phyloP scores from a whole-genome alignment of 306 rosid genomes.

The Ammopiptanthus mongolicus region DNA sequence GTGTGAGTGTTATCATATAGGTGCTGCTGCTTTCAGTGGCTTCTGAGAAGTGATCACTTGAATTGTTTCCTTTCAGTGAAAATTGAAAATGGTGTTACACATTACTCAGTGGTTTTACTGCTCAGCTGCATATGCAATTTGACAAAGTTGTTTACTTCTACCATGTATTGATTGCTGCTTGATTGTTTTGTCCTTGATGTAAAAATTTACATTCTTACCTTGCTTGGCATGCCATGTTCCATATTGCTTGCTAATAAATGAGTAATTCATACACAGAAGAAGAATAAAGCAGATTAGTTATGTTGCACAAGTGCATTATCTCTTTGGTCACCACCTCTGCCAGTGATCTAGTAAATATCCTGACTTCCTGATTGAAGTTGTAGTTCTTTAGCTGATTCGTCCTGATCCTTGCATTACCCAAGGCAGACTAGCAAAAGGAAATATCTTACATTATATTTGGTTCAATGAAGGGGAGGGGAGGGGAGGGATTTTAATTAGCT shows the following conservation, averaged over 20 bases:
- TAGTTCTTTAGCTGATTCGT: slow-evolving; percentile 2
- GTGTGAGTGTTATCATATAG: neutral
- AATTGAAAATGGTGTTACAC: neutral
- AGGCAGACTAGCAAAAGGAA: neutral
- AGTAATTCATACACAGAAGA: neutral
- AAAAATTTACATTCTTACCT: neutral
- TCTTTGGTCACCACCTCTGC: neutral
- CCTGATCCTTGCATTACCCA: neutral
- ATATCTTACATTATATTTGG: neutral
- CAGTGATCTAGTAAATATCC: neutral
- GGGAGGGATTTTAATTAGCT: neutral
- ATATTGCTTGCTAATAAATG: too few species aligned
- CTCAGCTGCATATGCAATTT: neutral
- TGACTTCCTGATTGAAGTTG: neutral
- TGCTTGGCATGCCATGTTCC: too few species aligned
- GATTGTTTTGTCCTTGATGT: neutral
- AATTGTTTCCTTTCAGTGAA: neutral
- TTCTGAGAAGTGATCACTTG: neutral
- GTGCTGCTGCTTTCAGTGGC: neutral
- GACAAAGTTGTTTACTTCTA: neutral
- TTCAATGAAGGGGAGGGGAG: too few species aligned
- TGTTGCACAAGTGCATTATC: neutral
- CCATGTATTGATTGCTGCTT: neutral
- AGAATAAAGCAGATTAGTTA: neutral
- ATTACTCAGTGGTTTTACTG: neutral